Base-by-base conservation (phyloP, 148 eudicot species). In the Amaranthus hypochondriacus region DNA sequence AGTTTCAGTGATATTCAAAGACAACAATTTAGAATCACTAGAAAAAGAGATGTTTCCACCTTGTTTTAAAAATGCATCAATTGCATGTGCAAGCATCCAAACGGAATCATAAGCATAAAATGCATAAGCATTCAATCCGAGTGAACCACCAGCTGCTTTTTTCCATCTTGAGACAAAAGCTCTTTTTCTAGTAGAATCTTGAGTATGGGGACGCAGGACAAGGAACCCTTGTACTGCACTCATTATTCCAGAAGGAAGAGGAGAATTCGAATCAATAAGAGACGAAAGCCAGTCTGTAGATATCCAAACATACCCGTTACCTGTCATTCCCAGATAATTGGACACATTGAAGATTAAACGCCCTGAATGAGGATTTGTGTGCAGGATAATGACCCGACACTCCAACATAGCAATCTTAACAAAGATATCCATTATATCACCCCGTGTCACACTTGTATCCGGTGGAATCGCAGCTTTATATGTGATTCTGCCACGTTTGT, bases 271-370 rank as follows among this genome's bases (percentile, higher is more conserved):
- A 80, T 95, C 99, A 47, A 90, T 60, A 78, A 77, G 76, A 49
- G 93, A 82, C 8, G 97, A 83, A 77, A 95, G 94, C 97, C 97
- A 95, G 75, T 95, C 99, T 0, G 97, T 95, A 18, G 91, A 83
- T 62, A 95, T 84, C 97, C 99, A 95, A 76, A 81, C 99, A 79
- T 90, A 90, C 53, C 96, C 97, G 67, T 84, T 88, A n/a, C 83
- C 89, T 87, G 86, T 82, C 96, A 95, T 88, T 69, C 90, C 89
- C 65, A 95, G 90, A 83, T 83, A 89, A 42, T 78, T 82, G 42
- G 97, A 96, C 70, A 87, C 96, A 50, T 81, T 49, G 51, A 92
- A 89, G 7, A 95, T 78, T 78, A 79, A 75, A 39, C 85, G 86
- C 21, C 96, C 99, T 5, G 83, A 72, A 68, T 76, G 78, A 49